phyloP scores from a whole-genome alignment of 2,329 filamentous ascomycete species.

The Verticillium isaacii region DNA sequence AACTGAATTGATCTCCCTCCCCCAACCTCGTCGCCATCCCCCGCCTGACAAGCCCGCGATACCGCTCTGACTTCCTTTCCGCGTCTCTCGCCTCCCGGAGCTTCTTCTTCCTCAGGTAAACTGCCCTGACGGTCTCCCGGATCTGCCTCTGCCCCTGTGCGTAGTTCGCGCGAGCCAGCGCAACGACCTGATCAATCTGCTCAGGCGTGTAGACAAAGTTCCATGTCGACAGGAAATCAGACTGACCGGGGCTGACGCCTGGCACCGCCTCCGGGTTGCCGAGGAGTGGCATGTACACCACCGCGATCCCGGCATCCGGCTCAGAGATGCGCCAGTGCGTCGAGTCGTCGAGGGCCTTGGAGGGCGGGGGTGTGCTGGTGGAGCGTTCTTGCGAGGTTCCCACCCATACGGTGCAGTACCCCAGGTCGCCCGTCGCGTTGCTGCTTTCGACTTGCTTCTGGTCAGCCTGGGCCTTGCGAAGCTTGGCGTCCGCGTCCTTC shows the following conservation, averaged over 20 bases:
- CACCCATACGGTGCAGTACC: slow-evolving; percentile 94
- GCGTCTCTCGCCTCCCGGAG: slow-evolving; percentile 51
- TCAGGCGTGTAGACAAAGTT: slow-evolving; percentile 95
- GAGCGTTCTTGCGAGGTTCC: slow-evolving; percentile 74
- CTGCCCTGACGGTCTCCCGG: slow-evolving; percentile 71
- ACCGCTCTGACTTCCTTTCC: slow-evolving; percentile 30
- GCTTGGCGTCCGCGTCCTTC: slow-evolving; percentile 57
- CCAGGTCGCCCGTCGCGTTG: slow-evolving; percentile 57
- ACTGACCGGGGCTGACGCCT: slow-evolving; percentile 76
- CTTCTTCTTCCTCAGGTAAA: slow-evolving; percentile 88
- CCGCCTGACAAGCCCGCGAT: slow-evolving; percentile 40
- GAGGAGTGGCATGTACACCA: slow-evolving; percentile 87
- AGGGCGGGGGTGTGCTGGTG: slow-evolving; percentile 44
- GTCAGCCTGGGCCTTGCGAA: slow-evolving; percentile 54
- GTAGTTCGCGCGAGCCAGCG: slow-evolving; percentile 81
- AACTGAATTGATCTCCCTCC: slow-evolving; percentile 62
- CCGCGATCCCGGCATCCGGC: slow-evolving; percentile 77
- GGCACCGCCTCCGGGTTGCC: slow-evolving; percentile 69
- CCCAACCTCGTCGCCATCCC: slow-evolving; percentile 53
- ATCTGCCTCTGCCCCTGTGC: slow-evolving; percentile 76
- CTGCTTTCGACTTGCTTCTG: slow-evolving; percentile 31
- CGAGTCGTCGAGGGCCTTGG: slow-evolving; percentile 55
- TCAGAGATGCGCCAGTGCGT: slow-evolving; percentile 66
- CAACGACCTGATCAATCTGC: slow-evolving; percentile 80
- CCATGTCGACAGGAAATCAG: slow-evolving; percentile 92